Evolutionary conservation across 768 basidiomycete genomes (phyloP), one percentile per base, ranked within the genome.

Genomic region (Termitomyces sp.): DNA sequence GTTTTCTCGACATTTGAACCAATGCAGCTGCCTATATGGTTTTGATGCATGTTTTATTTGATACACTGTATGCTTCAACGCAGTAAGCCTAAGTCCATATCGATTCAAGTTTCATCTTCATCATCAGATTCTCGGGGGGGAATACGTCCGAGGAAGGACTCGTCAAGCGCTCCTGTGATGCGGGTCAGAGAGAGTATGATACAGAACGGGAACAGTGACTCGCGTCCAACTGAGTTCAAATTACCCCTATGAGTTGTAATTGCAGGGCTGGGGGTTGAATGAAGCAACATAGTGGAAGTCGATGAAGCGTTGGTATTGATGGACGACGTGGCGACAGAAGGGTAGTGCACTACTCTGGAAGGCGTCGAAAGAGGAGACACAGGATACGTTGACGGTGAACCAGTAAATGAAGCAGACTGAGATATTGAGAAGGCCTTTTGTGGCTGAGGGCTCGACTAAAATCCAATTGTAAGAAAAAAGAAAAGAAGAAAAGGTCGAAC

Each of bases 351-450:
- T 8, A 71, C 68, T 40, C 72, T 59, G 10, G 73, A 76, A 25
- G 73, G 78, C 9, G 75, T 77, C 9, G 73, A 77, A 23, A 72
- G 52, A 1, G 76, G 77, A 9, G 74, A 79, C 27, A 70, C 61
- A 0, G 68, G 72, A 61, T 77, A 78, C 37, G 58, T 61, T 23
- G 59, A 61, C 27, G 58, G 55, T 19, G 65, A 62, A 11, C 66
- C 37, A 39, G 70, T 64, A 48, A 73, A 66, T 10, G 74, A 71
- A 19, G 70, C 63, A 3, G 73, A 69, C 2, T 72, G 70, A 3
- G 73, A 72, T 52, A 73, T 71, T 3, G 74, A 67, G 55, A 79
- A 79, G 0, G 77, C 68, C 59, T 73, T 77, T 63, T 79, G 77
- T 0, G 67, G 65, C 57, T 75, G 74, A 6, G 76, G 75, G 43